Evolutionary conservation across 805 yeast genomes (phyloP).

Genomic region (Groenewaldozyma tartarivorans): DNA sequence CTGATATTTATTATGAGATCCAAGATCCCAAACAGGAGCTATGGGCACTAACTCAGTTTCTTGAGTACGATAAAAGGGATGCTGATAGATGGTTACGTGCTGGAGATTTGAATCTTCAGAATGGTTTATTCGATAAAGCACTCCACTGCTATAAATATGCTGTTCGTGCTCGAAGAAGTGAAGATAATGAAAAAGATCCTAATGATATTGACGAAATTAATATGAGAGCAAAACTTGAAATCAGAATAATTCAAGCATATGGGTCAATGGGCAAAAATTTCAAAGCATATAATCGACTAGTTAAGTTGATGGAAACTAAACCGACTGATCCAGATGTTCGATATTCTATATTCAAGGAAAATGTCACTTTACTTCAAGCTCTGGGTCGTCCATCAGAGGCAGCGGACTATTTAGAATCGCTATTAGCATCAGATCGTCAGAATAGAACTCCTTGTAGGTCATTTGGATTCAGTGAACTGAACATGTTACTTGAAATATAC

Average conservation of each 20-base stretch:
- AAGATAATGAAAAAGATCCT: constrained; percentile 15
- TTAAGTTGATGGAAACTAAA: neutral
- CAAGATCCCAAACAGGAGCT: constrained; percentile 28
- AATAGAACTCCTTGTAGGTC: constrained; percentile 15
- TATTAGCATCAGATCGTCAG: neutral
- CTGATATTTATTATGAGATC: constrained; percentile 40
- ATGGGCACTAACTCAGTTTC: constrained; percentile 37
- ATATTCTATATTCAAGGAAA: constrained; percentile 6
- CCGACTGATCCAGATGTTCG: neutral
- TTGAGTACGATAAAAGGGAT: constrained; percentile 66
- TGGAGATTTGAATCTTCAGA: constrained; percentile 70
- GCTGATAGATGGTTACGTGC: constrained; percentile 79
- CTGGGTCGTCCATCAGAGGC: neutral
- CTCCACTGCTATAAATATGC: constrained; percentile 40
- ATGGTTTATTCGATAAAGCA: constrained; percentile 53
- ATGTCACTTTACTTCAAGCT: neutral
- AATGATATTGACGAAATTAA: constrained; percentile 10
- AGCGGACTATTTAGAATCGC: neutral
- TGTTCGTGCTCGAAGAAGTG: constrained; percentile 8
- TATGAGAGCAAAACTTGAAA: constrained; percentile 11
- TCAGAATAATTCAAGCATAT: neutral
- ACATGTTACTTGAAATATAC: constrained; percentile 73
- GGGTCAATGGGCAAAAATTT: neutral
- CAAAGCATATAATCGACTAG: neutral
- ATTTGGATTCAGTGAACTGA: constrained; percentile 85